Base-by-base conservation (phyloP, 2,329 filamentous ascomycete genomes). In the Pseudogymnoascus destructans region DNA sequence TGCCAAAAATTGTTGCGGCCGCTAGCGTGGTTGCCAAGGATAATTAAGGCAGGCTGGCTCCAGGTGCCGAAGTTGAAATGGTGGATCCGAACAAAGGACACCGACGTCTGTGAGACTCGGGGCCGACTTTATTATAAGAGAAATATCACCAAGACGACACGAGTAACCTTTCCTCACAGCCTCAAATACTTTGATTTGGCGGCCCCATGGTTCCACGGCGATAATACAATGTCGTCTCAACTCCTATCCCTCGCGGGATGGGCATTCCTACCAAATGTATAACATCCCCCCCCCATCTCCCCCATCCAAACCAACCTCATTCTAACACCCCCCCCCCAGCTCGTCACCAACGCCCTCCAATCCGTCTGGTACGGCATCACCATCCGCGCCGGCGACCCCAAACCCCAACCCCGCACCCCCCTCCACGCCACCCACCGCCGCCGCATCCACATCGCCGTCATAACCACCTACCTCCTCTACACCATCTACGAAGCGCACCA, bases 401-500 rank as follows among this genome's bases (percentile, higher is more conserved):
- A 86, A 60, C 92, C 86, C 1, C 80, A 73, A 59, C 81, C 86
- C 33, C 81, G 87, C 70, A 77, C 79, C n/a, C 77, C 82, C 1
- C 83, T 83, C 63, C 88, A 81, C 70, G 76, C 79, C 62, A 77
- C 79, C 59, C 88, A 97, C 74, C 85, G 89, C 61, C 86, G 87
- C 59, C 81, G 83, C 65, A 92, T 96, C 69, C 84, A 93, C 70
- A 85, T 92, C 68, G 75, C 85, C 64, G 88, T 97, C 66, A 85
- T 97, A 56, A 76, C 85, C 55, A 74, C 81, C 61, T 98, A 97
- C 74, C 87, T 97, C 35, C 73, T 86, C 63, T 96, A 95, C 77
- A 95, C 90, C 52, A 82, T 97, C 66, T 93, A 91, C 74, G 92
- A 97, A 73, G 86, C 89, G 66, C 88, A 95, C 77, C 83, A 87